Conservation (phyloP, 768 basidiomycete species). For the Mycena belliarum region DNA sequence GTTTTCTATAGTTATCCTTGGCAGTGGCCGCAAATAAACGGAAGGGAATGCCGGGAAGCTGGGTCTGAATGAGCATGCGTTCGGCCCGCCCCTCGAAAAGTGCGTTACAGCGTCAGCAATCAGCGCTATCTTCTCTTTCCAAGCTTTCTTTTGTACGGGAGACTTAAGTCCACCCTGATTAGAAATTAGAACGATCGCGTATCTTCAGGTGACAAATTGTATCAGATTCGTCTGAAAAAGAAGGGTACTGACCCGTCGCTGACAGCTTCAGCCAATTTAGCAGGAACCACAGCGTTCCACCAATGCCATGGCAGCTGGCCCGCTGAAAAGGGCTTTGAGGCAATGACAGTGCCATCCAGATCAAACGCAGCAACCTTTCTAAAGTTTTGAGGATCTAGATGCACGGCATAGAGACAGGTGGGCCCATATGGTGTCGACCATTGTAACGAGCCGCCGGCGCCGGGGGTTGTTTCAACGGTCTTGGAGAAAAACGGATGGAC, state of each 20-base stretch:
- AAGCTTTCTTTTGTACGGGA: slow-evolving; percentile 51
- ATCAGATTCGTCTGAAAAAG: neutral
- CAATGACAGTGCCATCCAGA: slow-evolving; percentile 84
- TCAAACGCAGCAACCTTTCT: slow-evolving; percentile 81
- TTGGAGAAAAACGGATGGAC: slow-evolving; percentile 46
- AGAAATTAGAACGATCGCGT: slow-evolving; percentile 73
- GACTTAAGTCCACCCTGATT: slow-evolving; percentile 65
- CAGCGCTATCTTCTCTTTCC: slow-evolving; percentile 75
- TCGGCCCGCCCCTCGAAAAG: neutral
- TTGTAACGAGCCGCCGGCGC: slow-evolving; percentile 26
- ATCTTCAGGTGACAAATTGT: slow-evolving; percentile 39
- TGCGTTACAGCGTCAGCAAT: slow-evolving; percentile 62
- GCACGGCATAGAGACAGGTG: slow-evolving; percentile 45
- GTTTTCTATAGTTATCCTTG: slow-evolving; percentile 80
- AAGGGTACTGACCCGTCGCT: slow-evolving; percentile 53
- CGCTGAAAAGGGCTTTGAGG: slow-evolving; percentile 30
- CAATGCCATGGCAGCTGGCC: slow-evolving; percentile 54
- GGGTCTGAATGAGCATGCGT: neutral
- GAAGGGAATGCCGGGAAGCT: slow-evolving; percentile 79
- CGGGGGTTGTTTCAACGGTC: slow-evolving; percentile 3
- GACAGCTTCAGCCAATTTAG: slow-evolving; percentile 59
- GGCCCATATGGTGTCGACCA: slow-evolving; percentile 44
- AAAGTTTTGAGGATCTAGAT: slow-evolving; percentile 42
- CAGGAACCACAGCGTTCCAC: slow-evolving; percentile 70
- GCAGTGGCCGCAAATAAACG: slow-evolving; percentile 75